These are phyloP conservation scores for Arabidopsis arenosa DNA, from an alignment of 345 rosid species.

Conservation along the genomic window DNA sequence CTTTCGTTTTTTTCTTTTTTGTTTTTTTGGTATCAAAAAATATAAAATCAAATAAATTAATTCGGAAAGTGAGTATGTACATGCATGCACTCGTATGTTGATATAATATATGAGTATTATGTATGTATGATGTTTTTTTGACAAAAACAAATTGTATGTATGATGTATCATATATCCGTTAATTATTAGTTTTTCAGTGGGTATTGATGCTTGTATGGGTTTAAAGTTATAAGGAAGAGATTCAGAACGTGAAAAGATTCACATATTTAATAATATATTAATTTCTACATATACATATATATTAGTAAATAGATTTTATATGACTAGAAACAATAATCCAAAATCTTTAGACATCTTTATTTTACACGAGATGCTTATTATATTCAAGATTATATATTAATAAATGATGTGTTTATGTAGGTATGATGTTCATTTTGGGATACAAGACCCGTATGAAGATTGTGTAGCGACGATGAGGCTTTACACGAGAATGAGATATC, in stretches of 20 bases:
- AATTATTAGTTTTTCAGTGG: background rate
- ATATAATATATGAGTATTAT: background rate
- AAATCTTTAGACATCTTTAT: background rate
- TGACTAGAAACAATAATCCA: background rate
- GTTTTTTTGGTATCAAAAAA: background rate
- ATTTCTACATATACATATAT: background rate
- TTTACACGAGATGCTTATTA: background rate
- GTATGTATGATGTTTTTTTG: no score
- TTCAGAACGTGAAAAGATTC: slow-evolving; percentile 34
- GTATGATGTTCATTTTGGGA: slow-evolving; percentile 78
- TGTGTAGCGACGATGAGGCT: slow-evolving; percentile 92
- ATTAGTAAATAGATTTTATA: background rate
- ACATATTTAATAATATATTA: slow-evolving; percentile 3
- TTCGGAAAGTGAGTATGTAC: background rate
- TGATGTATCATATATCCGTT: background rate
- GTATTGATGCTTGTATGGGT: slow-evolving; percentile 41
- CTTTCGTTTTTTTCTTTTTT: no score
- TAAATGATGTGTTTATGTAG: slow-evolving; percentile 39
- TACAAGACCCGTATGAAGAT: slow-evolving; percentile 85
- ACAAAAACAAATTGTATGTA: no score
- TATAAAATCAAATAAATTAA: background rate
- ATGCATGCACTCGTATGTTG: slow-evolving; percentile 5
- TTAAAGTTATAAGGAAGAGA: slow-evolving; percentile 24
- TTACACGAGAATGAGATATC: slow-evolving; percentile 83
- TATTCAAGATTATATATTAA: slow-evolving; percentile 5